Evolutionary conservation across 1,284 basidiomycete genomes (phyloP), one percentile per base, ranked within the genome.

Genomic region (Leccinum solheimii): DNA sequence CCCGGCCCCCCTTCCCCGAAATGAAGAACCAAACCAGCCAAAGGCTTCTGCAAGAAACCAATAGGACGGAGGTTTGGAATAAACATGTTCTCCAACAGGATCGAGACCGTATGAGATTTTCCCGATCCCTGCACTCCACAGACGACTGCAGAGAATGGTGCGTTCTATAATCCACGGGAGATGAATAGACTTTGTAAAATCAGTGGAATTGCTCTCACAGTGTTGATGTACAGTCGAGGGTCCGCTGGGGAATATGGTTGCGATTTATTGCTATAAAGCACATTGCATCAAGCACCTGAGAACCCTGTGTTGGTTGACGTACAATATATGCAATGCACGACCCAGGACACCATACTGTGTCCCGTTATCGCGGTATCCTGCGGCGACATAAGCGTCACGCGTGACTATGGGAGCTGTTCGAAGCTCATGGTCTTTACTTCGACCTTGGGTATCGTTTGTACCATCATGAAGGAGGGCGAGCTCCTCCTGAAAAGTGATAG

Each of bases 41-140:
- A 78, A 0, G 86, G 76, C 59, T 82, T 84, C 16, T 79, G 67
- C 3, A 88, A 71, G 0, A 71, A 72, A 0, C 88, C 88, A 38
- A 85, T 80, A 0, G 79, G 68, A 2, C 76, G 67, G 57, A 79
- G 80, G 13, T 76, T 72, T 0, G 84, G 67, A 19, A 90, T 81
- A 10, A 90, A 76, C 85, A 89, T 87, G 57, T 79, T 85, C 68
- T 90, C 88, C 0, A 90, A 71, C 2, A 90, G 75, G 0, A 86
- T 80, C 0, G 87, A 83, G 0, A 89, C 82, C 0, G 86, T 89
- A 56, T 90, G 88, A 0, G 86, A 88, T 67, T 91, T 91, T 16
- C 88, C 88, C 0, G 87, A 86, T 0, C 88, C 86, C 73, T 87
- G 86, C 0, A 87, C 86, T 0, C 85, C 85, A 51, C 86, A 87